Evolutionary conservation across 1,139 yeast genomes (phyloP).

Genomic region (Saccharomyces hybrid): DNA sequence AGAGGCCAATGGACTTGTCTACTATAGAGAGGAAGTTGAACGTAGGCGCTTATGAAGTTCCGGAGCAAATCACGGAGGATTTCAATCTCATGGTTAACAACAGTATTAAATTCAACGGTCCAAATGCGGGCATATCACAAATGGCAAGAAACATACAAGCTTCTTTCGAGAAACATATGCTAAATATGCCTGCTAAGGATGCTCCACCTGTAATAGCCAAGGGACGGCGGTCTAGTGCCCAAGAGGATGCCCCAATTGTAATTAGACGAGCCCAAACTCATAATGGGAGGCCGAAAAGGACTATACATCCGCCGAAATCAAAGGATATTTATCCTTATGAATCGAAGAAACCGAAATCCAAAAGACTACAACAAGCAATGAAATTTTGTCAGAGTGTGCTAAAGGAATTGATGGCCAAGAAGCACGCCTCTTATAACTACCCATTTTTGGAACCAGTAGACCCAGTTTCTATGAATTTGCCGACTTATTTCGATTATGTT

Average conservation of each 20-base stretch:
- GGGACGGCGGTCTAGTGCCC: slow-evolving; percentile 7
- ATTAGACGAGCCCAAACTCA: slow-evolving; percentile 58
- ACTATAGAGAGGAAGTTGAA: slow-evolving; percentile 79
- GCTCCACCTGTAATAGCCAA: slow-evolving; percentile 35
- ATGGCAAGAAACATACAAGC: slow-evolving; percentile 90
- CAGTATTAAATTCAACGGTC: slow-evolving; percentile 81
- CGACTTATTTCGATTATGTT: slow-evolving; percentile 76
- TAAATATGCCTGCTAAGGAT: slow-evolving; percentile 81
- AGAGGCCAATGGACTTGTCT: slow-evolving; percentile 87
- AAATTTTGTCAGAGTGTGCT: slow-evolving; percentile 77
- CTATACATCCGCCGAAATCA: slow-evolving; percentile 93
- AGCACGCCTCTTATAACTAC: slow-evolving; percentile 74
- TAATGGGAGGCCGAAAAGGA: slow-evolving; percentile 78
- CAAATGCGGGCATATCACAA: slow-evolving; percentile 69
- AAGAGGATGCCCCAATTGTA: slow-evolving; percentile 29
- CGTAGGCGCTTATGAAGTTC: slow-evolving; percentile 61
- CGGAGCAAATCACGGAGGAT: slow-evolving; percentile 65
- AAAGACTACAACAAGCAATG: slow-evolving; percentile 85
- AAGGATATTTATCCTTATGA: slow-evolving; percentile 84
- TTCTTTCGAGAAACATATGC: slow-evolving; percentile 87
- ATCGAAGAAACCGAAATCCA: slow-evolving; percentile 67
- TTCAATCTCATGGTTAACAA: slow-evolving; percentile 79
- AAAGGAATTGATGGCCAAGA: slow-evolving; percentile 75
- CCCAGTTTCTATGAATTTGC: slow-evolving; percentile 87
- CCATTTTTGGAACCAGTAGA: slow-evolving; percentile 95